These are phyloP conservation scores for Gentiana macrophylla DNA, from an alignment of 257 asterid genomes.

Conservation along the genomic window DNA sequence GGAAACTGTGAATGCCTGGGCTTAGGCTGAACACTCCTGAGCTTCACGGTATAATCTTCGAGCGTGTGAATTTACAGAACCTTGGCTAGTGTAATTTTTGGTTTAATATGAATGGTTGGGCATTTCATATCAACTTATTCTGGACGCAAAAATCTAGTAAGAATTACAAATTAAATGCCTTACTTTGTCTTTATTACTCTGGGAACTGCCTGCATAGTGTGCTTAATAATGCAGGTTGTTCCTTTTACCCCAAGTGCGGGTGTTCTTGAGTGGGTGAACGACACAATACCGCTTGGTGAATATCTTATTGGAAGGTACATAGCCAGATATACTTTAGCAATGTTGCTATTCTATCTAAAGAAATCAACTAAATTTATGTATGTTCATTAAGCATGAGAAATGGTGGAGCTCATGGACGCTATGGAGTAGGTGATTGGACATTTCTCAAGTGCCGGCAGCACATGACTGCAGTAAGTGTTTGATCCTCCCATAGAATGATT, in stretches of 20 bases:
- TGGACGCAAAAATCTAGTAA: no score
- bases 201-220: background rate
- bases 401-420: conserved; percentile 99
- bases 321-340: conserved; percentile 11
- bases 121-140: no score
- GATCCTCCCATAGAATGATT: background rate
- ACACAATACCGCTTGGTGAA: conserved; percentile 93
- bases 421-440: conserved; percentile 87
- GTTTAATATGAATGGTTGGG: no score
- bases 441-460: conserved; percentile 82
- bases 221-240: conserved; percentile 53
- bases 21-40: no score
- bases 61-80: no score
- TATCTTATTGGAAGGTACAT: conserved; percentile 85
- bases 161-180: no score
- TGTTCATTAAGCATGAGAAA: conserved; percentile 53
- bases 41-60: no score
- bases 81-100: no score
- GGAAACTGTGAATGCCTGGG: no score
- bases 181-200: no score
- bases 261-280: conserved; percentile 98
- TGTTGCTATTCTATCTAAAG: background rate
- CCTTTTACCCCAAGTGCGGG: conserved; percentile 99
- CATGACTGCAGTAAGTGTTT: conserved; percentile 52
- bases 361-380: conserved; percentile 12